These are phyloP conservation scores for Asterella californica DNA, from an alignment of 225 moss, liverwort and hornwort species.

Conservation along the genomic window DNA sequence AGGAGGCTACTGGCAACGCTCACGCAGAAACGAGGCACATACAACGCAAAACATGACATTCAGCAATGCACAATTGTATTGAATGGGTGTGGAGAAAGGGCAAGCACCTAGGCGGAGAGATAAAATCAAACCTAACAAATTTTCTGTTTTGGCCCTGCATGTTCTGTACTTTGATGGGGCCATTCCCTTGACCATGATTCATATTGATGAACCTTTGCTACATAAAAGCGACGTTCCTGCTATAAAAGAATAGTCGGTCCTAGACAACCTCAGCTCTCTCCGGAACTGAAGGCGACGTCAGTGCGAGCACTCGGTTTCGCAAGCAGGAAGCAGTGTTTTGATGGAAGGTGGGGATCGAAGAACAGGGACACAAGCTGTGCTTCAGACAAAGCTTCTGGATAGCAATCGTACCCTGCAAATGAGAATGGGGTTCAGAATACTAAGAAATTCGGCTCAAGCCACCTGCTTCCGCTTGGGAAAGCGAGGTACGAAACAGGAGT, in stretches of 20 bases:
- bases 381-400: not conserved
- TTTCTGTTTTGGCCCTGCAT: constrained; percentile 50
- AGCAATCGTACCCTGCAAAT: not conserved
- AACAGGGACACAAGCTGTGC: not conserved
- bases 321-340: not conserved
- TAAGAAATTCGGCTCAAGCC: not conserved
- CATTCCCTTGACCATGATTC: constrained; percentile 36
- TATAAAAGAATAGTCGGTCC: not conserved
- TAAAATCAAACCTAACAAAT: constrained; percentile 56
- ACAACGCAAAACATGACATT: not conserved
- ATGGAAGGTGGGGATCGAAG: not conserved
- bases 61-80: constrained; percentile 1
- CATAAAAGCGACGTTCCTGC: constrained; percentile 17
- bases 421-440: not conserved
- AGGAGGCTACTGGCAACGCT: not conserved
- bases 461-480: not conserved
- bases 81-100: constrained; percentile 31
- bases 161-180: constrained; percentile 41
- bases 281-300: not conserved
- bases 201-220: constrained; percentile 26
- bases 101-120: constrained; percentile 49
- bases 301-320: not conserved
- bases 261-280: not conserved
- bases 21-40: not conserved
- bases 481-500: not conserved